A percentile compares a stretch with the other conserved stretches of the same genome.
phyloP scores from a whole-genome alignment of 2,329 filamentous ascomycete genomes.

The Alternaria alternata region DNA sequence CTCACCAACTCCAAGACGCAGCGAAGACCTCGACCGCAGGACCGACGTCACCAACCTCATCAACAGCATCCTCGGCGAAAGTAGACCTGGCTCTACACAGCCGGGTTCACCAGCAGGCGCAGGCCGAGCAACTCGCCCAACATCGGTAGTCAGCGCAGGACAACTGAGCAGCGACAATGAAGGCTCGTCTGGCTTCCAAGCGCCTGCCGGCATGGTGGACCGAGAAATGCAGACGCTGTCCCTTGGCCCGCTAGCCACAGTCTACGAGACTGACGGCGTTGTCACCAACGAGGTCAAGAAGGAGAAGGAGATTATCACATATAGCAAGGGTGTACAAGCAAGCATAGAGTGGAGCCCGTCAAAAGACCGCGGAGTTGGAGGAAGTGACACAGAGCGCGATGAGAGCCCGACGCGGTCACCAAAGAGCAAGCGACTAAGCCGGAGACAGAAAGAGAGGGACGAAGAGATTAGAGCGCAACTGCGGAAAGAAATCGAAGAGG shows the following conservation, averaged over 20 bases:
- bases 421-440: conserved; percentile 75
- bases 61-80: conserved; percentile 81
- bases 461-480: conserved; percentile 89
- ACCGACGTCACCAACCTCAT: conserved; percentile 82
- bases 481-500: conserved; percentile 89
- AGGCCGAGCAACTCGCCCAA: conserved; percentile 74
- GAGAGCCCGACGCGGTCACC: conserved; percentile 65
- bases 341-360: conserved; percentile 73
- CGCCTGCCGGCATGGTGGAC: conserved; percentile 43
- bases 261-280: conserved; percentile 81
- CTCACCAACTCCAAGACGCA: conserved; percentile 73
- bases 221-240: conserved; percentile 72
- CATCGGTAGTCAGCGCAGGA: conserved; percentile 82
- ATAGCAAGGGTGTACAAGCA: conserved; percentile 97
- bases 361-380: conserved; percentile 62
- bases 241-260: conserved; percentile 75
- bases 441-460: conserved; percentile 81
- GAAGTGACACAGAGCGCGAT: conserved; percentile 65
- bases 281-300: conserved; percentile 74
- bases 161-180: conserved; percentile 77
- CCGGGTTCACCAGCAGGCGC: conserved; percentile 57
- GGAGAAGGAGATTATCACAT: conserved; percentile 81
- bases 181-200: conserved; percentile 38
- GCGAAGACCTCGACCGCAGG: conserved; percentile 69
- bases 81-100: conserved; percentile 73